A percentile compares a stretch with the other conserved stretches of the same genome.
These are phyloP conservation scores for Tetracentron sinense DNA, from an alignment of 164 flowering plant species.

Conservation along the genomic window DNA sequence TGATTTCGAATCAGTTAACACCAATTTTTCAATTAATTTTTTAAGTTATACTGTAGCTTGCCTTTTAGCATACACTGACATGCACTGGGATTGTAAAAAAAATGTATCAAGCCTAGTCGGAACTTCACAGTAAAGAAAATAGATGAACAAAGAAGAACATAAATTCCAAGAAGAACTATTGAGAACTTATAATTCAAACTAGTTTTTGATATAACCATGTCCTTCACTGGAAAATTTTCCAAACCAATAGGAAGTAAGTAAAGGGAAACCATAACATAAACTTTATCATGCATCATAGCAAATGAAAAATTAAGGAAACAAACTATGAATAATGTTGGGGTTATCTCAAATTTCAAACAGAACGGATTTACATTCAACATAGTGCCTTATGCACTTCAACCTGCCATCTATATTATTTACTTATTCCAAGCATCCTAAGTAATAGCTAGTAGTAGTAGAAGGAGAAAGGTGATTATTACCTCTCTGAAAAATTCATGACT, in stretches of 20 bases:
- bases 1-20: too few species aligned
- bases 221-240: neutral
- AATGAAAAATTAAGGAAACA: too few species aligned
- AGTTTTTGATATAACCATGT: neutral
- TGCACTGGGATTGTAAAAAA: neutral
- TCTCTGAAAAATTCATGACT: conserved; percentile 74
- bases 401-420: too few species aligned
- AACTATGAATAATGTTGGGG: too few species aligned
- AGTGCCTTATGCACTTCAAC: too few species aligned
- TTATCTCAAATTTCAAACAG: too few species aligned
- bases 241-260: neutral
- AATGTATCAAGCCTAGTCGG: neutral
- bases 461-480: conserved; percentile 33
- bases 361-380: too few species aligned
- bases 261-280: neutral
- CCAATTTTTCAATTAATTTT: neutral
- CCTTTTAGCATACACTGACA: neutral
- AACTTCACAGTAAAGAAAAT: neutral
- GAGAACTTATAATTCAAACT: neutral
- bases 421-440: neutral
- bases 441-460: neutral
- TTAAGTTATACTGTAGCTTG: neutral
- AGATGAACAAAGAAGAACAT: too few species aligned
- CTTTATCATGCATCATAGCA: neutral
- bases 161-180: too few species aligned